Evolutionary conservation across 2,329 filamentous ascomycete genomes (phyloP).

Genomic region (Cercospora beticola): DNA sequence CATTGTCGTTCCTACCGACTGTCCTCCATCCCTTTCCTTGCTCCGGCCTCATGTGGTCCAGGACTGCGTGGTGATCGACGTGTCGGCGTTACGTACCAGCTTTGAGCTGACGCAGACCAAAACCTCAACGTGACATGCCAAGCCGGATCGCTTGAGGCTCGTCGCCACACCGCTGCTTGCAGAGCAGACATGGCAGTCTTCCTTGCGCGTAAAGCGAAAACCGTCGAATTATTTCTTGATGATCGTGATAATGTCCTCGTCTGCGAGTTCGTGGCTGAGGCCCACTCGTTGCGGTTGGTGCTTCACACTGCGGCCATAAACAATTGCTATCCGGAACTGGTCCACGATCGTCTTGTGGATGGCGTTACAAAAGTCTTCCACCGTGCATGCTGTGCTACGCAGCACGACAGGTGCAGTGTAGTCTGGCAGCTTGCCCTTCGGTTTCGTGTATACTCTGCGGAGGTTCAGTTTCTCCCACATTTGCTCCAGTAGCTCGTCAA

Average conservation of each 20-base stretch:
- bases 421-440: constrained; percentile 91
- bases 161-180: constrained; percentile 6
- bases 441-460: constrained; percentile 93
- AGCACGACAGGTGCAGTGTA: constrained; percentile 90
- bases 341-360: constrained; percentile 97
- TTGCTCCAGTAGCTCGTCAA: constrained; percentile 92
- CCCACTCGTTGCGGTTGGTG: constrained; percentile 97
- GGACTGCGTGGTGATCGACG: background rate
- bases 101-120: background rate
- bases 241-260: constrained; percentile 79
- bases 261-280: constrained; percentile 82
- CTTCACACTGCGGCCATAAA: constrained; percentile 97
- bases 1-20: background rate
- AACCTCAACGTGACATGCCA: constrained; percentile 3
- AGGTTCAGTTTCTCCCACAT: constrained; percentile 98
- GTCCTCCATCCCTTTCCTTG: background rate
- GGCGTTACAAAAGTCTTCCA: constrained; percentile 97
- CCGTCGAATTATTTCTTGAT: constrained; percentile 34
- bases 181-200: background rate
- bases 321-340: constrained; percentile 91
- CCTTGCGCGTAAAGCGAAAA: background rate
- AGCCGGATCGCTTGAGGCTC: constrained; percentile 8
- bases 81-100: background rate
- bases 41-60: background rate
- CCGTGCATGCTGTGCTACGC: constrained; percentile 75